A percentile compares a stretch with the other conserved stretches of the same genome.
Conservation (phyloP, 345 rosid species). For the Citrus australasica region DNA sequence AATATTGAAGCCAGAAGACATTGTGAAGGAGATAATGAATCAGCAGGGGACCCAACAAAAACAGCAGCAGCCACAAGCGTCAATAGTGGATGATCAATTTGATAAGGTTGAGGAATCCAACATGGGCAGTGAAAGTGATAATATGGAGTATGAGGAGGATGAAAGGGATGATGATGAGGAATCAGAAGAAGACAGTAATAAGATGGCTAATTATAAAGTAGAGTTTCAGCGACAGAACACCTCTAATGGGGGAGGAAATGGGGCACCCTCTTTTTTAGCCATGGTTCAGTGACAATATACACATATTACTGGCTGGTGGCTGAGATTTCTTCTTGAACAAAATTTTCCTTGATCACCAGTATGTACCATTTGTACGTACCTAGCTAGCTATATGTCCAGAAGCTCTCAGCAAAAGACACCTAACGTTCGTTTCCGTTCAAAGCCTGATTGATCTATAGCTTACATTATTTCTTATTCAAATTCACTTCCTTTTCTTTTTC, state of each 20-base stretch:
- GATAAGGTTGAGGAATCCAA: slow-evolving; percentile 39
- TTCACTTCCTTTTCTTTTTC: not conserved
- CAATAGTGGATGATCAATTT: slow-evolving; percentile 39
- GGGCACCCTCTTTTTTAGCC: slow-evolving; percentile 52
- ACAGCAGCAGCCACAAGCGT: slow-evolving; percentile 13
- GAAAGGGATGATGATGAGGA: slow-evolving; percentile 42
- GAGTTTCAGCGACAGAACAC: slow-evolving; percentile 48
- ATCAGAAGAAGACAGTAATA: slow-evolving; percentile 46
- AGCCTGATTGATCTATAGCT: slow-evolving; percentile 9
- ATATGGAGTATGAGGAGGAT: slow-evolving; percentile 26
- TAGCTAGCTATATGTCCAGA: slow-evolving; percentile 30
- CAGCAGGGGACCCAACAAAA: slow-evolving; percentile 30
- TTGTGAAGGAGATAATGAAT: slow-evolving; percentile 56
- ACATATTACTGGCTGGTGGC: not conserved
- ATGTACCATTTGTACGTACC: slow-evolving; percentile 37
- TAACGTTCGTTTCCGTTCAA: slow-evolving; percentile 20
- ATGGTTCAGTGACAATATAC: slow-evolving; percentile 38
- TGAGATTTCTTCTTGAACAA: not conserved
- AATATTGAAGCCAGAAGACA: slow-evolving; percentile 81
- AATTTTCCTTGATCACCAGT: not conserved
- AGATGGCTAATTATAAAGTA: slow-evolving; percentile 46
- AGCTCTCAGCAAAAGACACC: slow-evolving; percentile 28
- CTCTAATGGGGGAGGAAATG: slow-evolving; percentile 56
- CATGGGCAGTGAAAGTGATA: slow-evolving; percentile 27
- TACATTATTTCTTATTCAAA: slow-evolving; percentile 16